These are phyloP conservation scores for Syzygium aqueum DNA, from an alignment of 345 rosid species.

Conservation along the genomic window DNA sequence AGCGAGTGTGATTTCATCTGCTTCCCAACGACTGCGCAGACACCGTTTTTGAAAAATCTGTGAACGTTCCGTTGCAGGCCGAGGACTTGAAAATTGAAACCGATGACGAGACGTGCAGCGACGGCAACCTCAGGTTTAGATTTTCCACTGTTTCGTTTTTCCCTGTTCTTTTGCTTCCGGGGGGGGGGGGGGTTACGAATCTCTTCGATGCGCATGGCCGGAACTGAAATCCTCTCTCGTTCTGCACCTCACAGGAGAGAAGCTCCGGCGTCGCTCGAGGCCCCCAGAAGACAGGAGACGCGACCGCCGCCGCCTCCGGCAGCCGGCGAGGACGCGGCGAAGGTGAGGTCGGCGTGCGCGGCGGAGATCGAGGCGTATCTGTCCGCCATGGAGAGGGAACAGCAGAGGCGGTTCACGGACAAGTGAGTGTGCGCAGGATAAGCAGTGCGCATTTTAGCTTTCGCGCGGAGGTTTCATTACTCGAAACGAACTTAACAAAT, in stretches of 20 bases:
- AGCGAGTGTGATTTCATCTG: neutral
- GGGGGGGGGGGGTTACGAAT: neutral
- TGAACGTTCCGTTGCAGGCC: neutral
- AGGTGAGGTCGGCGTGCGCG: slow-evolving; percentile 15
- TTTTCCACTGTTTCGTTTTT: neutral
- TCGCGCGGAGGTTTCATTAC: neutral
- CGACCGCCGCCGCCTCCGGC: neutral
- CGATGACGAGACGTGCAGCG: neutral
- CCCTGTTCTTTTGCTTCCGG: neutral
- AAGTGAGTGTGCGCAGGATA: slow-evolving; percentile 57
- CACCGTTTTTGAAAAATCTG: neutral
- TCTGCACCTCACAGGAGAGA: neutral
- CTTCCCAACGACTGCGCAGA: neutral
- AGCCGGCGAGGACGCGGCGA: neutral
- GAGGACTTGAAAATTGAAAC: neutral
- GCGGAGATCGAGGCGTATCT: slow-evolving; percentile 38
- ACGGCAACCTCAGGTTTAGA: neutral
- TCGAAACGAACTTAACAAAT: neutral
- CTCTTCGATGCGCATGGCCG: neutral
- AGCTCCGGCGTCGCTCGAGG: neutral
- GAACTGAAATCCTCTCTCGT: neutral
- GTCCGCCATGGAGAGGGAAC: slow-evolving; percentile 21
- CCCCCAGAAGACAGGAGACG: neutral
- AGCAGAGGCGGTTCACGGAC: slow-evolving; percentile 34
- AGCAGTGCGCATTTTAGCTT: slow-evolving; percentile 13